phyloP scores from a whole-genome alignment of 208 protist species.

The Acanthamoeba royreba region DNA sequence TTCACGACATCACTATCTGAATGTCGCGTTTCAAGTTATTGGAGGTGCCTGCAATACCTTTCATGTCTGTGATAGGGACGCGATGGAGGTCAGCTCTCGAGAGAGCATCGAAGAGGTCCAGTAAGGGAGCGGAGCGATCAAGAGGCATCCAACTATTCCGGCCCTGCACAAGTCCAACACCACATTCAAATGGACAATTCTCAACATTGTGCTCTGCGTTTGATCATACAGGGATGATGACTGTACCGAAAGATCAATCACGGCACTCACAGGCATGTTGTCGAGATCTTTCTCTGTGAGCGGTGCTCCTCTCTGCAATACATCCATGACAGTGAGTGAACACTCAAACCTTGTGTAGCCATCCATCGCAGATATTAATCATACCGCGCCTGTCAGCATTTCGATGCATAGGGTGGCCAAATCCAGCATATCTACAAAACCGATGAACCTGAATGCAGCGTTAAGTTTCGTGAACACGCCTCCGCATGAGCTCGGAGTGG shows the following conservation, averaged over 20 bases:
- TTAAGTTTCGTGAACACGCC: neutral
- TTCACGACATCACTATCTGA: neutral
- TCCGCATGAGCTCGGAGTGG: neutral
- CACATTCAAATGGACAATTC: neutral
- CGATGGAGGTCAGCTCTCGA: slow-evolving; percentile 22
- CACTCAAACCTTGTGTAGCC: neutral
- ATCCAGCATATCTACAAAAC: slow-evolving; percentile 41
- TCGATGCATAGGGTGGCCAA: neutral
- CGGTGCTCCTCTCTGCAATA: neutral
- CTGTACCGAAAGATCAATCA: neutral
- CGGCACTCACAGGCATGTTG: neutral
- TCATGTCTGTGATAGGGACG: neutral
- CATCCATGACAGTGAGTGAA: neutral
- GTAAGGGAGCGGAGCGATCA: neutral
- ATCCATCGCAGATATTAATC: neutral
- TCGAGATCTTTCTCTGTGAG: neutral
- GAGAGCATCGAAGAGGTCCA: neutral
- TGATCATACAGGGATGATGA: neutral
- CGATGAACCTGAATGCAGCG: slow-evolving; percentile 3
- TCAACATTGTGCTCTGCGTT: too few species aligned
- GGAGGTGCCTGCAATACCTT: neutral
- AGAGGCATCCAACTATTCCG: slow-evolving; percentile 16
- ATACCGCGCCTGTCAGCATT: neutral
- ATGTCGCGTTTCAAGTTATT: neutral
- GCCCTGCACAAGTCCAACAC: neutral